Base-by-base conservation (phyloP, 176 grass and related monocot genomes). In the Lolium rigidum region DNA sequence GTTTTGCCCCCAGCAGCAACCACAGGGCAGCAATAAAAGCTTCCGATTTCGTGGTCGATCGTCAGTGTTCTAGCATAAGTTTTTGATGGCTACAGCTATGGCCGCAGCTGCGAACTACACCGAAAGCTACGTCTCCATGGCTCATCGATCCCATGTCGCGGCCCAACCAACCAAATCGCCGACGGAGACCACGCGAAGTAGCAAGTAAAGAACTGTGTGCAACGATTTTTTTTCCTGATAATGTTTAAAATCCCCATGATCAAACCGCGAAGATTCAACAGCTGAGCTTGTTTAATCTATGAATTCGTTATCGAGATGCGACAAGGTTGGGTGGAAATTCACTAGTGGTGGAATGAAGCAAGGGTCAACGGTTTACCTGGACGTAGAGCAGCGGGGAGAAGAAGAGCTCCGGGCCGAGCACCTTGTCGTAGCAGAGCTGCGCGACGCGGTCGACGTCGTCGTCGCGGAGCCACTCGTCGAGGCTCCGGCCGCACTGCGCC, bases 331-430 rank as follows among this genome's bases (percentile, higher is more conserved):
- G 57, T 10, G 60, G 61, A 35, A 66, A 66, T 66, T 66, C 61
- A 3, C 1, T 35, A 9, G 9, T 62, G 10, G 14, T n/a, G n/a
- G n/a, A n/a, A n/a, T n/a, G 10, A 13, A 16, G 2, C 14, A 31
- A 6, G 2, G 65, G 22, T 25, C 0, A 52, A 78, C 56, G 17
- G 52, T 37, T 28, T 87, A 98, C 96, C 93, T 99, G 97, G 10
- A 99, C 51, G 83, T 94, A 99, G 67, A 94, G 86, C 28, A 91
- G 78, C 13, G 97, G 94, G 18, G 94, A 99, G 85, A 94, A 99
- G 78, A 93, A 87, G 70, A 97, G 85, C 58, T 96, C 88, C 1
- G 97, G 97, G 1, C 97, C 97, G 74, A 99, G 90, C 77, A 97
- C 92, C 87, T 94, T 97, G 18, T 92, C 88, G 37, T 86, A 87